phyloP scores from a whole-genome alignment of 495 filamentous ascomycete genomes.

The Talaromyces ruber region DNA sequence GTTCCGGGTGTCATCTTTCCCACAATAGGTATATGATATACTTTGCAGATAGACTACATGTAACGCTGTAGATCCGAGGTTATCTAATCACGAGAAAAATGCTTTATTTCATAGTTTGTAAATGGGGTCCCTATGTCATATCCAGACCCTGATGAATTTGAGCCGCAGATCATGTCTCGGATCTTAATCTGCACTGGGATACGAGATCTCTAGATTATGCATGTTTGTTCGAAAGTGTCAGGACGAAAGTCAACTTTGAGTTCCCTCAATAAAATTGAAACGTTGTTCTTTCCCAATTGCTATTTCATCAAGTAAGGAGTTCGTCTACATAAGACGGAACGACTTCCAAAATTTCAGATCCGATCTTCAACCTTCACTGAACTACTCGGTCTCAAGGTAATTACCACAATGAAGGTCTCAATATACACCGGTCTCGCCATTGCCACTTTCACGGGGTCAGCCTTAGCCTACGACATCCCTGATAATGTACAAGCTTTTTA shows the following conservation, averaged over 20 bases:
- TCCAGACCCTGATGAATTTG: background rate
- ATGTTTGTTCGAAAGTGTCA: background rate
- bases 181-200: background rate
- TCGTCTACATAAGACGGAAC: background rate
- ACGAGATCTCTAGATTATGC: background rate
- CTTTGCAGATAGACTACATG: background rate
- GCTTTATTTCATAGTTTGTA: background rate
- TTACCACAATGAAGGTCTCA: background rate
- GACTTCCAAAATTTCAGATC: background rate
- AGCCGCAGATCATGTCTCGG: background rate
- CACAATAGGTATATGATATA: background rate
- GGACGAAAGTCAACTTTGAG: background rate
- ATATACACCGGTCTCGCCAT: background rate
- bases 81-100: background rate
- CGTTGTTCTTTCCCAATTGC: background rate
- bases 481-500: slow-evolving; percentile 22
- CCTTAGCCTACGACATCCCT: slow-evolving; percentile 18
- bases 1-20: background rate
- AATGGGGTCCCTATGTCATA: background rate
- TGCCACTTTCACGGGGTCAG: background rate
- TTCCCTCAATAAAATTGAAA: background rate
- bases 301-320: background rate
- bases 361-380: background rate
- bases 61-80: background rate
- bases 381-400: background rate